These are phyloP conservation scores for Camellia granthamiana DNA, from an alignment of 148 eudicot species.

Conservation along the genomic window DNA sequence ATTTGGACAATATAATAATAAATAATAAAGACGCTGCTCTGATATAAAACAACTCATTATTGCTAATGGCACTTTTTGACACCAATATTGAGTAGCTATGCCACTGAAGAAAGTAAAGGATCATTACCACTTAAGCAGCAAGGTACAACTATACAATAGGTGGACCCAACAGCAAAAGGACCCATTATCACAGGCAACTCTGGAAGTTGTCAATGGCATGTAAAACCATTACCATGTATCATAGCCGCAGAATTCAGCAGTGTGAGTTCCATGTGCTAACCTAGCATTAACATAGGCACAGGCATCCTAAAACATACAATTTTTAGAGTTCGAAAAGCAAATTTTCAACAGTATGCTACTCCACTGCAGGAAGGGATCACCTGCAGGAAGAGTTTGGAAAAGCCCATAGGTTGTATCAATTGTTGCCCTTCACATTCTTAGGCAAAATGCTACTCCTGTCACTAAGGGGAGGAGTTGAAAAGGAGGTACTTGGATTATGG, in stretches of 20 bases:
- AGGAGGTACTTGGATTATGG: too few species aligned
- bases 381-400: background rate
- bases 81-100: too few species aligned
- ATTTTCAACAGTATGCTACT: background rate
- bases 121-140: background rate
- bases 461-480: too few species aligned
- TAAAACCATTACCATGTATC: background rate
- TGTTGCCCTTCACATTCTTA: too few species aligned
- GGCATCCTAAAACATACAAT: background rate
- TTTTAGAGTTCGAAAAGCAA: background rate
- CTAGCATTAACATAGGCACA: background rate
- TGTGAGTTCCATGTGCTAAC: background rate
- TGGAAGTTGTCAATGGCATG: background rate
- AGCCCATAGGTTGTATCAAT: too few species aligned
- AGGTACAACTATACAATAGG: background rate
- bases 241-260: background rate
- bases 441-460: too few species aligned
- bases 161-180: background rate
- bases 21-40: too few species aligned
- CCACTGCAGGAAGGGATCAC: background rate
- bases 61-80: background rate
- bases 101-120: too few species aligned
- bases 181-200: background rate
- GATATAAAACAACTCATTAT: background rate
- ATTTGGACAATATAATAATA: background rate